A percentile compares a stretch with the other conserved stretches of the same genome.
phyloP scores from a whole-genome alignment of 2,329 filamentous ascomycete species.

The Neonectria faginata region DNA sequence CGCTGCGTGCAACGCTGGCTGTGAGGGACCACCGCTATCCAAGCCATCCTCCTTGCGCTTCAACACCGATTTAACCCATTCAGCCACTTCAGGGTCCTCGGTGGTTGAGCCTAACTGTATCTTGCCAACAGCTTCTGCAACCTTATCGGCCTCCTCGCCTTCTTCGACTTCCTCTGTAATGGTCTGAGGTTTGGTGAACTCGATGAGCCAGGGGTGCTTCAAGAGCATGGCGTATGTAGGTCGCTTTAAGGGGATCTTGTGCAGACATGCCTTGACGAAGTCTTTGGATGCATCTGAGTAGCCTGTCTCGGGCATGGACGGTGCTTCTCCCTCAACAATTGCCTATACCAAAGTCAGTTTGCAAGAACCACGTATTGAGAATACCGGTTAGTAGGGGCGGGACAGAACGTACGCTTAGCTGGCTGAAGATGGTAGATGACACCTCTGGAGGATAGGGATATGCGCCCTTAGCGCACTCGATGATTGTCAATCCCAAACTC shows the following conservation, averaged over 20 bases:
- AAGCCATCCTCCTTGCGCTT: slow-evolving; percentile 66
- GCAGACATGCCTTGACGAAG: slow-evolving; percentile 89
- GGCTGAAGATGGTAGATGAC: slow-evolving; percentile 98
- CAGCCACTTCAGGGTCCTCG: slow-evolving; percentile 84
- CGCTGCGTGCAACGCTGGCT: slow-evolving; percentile 88
- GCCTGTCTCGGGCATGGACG: slow-evolving; percentile 80
- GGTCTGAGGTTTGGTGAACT: slow-evolving; percentile 79
- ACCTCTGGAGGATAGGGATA: slow-evolving; percentile 98
- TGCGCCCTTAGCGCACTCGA: slow-evolving; percentile 92
- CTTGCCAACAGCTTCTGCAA: slow-evolving; percentile 58
- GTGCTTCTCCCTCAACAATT: slow-evolving; percentile 97
- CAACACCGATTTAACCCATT: slow-evolving; percentile 83
- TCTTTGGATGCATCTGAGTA: slow-evolving; percentile 85
- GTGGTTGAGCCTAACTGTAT: slow-evolving; percentile 55
- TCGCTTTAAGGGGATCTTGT: slow-evolving; percentile 92
- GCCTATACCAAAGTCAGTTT: slow-evolving; percentile 69
- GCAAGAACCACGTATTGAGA: neutral
- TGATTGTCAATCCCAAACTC: slow-evolving; percentile 93
- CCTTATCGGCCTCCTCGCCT: slow-evolving; percentile 60
- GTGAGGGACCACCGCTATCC: slow-evolving; percentile 61
- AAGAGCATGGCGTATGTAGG: slow-evolving; percentile 94
- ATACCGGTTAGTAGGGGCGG: neutral
- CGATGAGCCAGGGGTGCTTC: slow-evolving; percentile 87
- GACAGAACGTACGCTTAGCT: slow-evolving; percentile 82
- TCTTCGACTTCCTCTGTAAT: slow-evolving; percentile 79